Evolutionary conservation across 1,284 basidiomycete genomes (phyloP), one percentile per base, ranked within the genome.

Genomic region (Cerrena zonata): DNA sequence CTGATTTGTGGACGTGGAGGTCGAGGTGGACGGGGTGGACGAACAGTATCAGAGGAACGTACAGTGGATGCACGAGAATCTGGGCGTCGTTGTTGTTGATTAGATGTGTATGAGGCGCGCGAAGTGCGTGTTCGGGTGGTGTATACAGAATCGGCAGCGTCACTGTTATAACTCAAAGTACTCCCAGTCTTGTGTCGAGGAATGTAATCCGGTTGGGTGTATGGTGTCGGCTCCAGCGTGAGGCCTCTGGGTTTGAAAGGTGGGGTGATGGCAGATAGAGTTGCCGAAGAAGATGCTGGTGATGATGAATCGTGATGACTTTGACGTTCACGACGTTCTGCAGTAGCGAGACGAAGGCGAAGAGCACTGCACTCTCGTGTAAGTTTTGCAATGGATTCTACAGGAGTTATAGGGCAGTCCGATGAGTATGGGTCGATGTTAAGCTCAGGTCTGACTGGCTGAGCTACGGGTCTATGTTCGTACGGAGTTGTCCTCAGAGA

Each of bases 341-440:
- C 62, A 53, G 71, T 74, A 48, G 74, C 73, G 62, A 79, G 69
- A 61, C 72, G 71, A 65, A 77, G 70, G 60, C 75, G 76, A 66
- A 78, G 73, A 53, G 70, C 67, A 50, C 69, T 67, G 59, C 67
- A 68, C 65, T 71, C 69, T 45, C 67, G 65, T 38, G 68, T 70
- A 52, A 73, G 69, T 49, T 59, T 65, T 50, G 61, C 62, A 52
- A 70, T 58, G 54, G 65, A 69, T 65, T 71, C 70, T 30, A 65
- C 60, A 26, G 65, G 66, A 39, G 56, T 57, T 54, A 64, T 61
- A 56, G 63, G 52, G n/a, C 61, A 56, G 39, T 55, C 52, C 5
- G 41, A 43, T 23, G 19, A 3, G 21, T 22, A 25, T 5, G n/a
- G 19, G 24, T 43, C 21, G 41, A 55, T 45, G 13, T 40, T 46